Base-by-base conservation (phyloP, 805 yeast species). In the Ogataea wickerhamii region DNA sequence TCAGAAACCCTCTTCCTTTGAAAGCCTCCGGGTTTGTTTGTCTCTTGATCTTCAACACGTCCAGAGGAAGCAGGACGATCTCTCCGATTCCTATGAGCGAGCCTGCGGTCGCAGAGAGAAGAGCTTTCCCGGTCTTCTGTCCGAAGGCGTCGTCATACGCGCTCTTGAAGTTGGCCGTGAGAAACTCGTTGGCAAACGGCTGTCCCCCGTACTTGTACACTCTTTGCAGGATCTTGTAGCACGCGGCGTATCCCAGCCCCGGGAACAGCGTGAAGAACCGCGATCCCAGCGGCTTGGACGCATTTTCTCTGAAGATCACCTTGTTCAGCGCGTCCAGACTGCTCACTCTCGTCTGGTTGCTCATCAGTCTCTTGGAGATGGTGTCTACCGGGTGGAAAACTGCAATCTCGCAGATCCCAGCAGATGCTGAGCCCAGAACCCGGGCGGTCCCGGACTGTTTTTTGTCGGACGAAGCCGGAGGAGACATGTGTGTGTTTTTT, bases 1-100 rank as follows among this genome's bases (percentile, higher is more conserved):
- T 83, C 51, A 89, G 44, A 68, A 93, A 89, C 8, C 98, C 98
- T 71, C 98, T 85, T 53, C 99, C 99, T 66, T 81, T 83, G 78
- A 93, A 93, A n/a, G 98, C 71, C 67, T 91, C 98, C n/a, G 99
- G 99, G 73, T 93, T 93, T 38, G 99, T 93, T 74, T 93, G 99
- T 71, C 98, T 89, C 72, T 93, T 93, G 68, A 93, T 93, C 73
- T 93, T 93, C 61, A 93, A 73, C 28, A 93, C 98, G 62, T 93
- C 99, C 54, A 93, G 75, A 24, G 99, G 99, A 57, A 93, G 75
- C 53, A 93, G 71, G 25, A 93, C 89, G 61, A 93, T 87, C 69
- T 93, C 99, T 68, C 97, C 98, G 60, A 93, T 91, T 55, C 99
- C 99, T 50, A 93, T 88, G 49, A 93, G 53, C 23, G 96, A 87